Percentiles rank a stretch among this genome's conserved stretches.
These are phyloP conservation scores for Backusella tuberculispora DNA, from an alignment of 192 early-diverging fungal species.

Conservation along the genomic window DNA sequence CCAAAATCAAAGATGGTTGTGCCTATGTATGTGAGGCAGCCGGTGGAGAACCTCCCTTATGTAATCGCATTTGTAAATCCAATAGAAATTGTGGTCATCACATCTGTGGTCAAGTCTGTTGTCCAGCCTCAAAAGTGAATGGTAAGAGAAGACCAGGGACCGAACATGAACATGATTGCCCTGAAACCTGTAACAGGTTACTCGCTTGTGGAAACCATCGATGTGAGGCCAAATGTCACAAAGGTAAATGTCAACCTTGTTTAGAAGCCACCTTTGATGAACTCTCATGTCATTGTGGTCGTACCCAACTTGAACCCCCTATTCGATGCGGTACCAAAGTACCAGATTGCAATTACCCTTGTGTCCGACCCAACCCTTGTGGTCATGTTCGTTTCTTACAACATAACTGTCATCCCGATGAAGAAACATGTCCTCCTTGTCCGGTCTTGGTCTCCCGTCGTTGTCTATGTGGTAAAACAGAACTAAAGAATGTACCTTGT, in stretches of 20 bases:
- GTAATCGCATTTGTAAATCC: slow-evolving; percentile 63
- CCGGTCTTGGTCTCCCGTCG: slow-evolving; percentile 72
- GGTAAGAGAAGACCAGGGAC: slow-evolving; percentile 21
- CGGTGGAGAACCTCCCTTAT: slow-evolving; percentile 52
- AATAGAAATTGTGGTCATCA: slow-evolving; percentile 72
- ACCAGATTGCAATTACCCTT: slow-evolving; percentile 75
- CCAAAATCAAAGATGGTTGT: slow-evolving; percentile 48
- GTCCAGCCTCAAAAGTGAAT: slow-evolving; percentile 52
- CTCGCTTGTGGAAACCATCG: slow-evolving; percentile 82
- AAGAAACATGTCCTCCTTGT: slow-evolving; percentile 90
- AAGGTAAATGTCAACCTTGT: slow-evolving; percentile 75
- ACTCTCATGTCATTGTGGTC: slow-evolving; percentile 84
- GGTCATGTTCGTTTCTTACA: slow-evolving; percentile 71
- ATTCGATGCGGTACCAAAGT: slow-evolving; percentile 81
- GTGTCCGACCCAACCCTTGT: slow-evolving; percentile 69
- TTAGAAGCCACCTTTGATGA: slow-evolving; percentile 78
- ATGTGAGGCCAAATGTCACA: slow-evolving; percentile 80
- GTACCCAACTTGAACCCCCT: slow-evolving; percentile 78
- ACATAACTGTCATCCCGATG: slow-evolving; percentile 87
- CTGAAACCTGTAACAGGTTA: slow-evolving; percentile 69
- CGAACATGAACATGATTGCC: slow-evolving; percentile 59
- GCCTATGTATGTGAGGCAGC: slow-evolving; percentile 41
- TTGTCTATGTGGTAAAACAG: slow-evolving; percentile 82
- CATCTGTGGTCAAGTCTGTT: slow-evolving; percentile 67
- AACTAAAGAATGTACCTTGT: slow-evolving; percentile 82